phyloP scores from a whole-genome alignment of 768 basidiomycete genomes.

The Panaeolus papilionaceus region DNA sequence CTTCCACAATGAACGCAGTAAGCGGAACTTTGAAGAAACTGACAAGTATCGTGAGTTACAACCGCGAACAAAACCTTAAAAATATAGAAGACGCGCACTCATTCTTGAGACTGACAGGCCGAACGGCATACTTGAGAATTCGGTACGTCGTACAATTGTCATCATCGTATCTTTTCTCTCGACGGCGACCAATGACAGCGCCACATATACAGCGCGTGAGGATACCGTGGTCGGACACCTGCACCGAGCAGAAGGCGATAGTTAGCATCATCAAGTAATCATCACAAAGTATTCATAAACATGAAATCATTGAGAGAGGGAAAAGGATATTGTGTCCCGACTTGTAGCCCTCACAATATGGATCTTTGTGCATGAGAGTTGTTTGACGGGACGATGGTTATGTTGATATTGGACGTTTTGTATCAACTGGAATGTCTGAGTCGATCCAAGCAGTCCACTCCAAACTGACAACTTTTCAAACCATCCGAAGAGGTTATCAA shows the following conservation, averaged over 20 bases:
- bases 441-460: slow-evolving; percentile 20
- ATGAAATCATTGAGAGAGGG: slow-evolving; percentile 20
- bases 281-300: slow-evolving; percentile 19
- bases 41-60: slow-evolving; percentile 14
- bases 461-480: slow-evolving; percentile 17
- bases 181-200: slow-evolving; percentile 77
- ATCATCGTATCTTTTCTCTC: slow-evolving; percentile 48
- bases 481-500: slow-evolving; percentile 22
- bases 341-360: slow-evolving; percentile 88
- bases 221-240: slow-evolving; percentile 66
- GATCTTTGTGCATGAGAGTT: slow-evolving; percentile 82
- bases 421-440: slow-evolving; percentile 74
- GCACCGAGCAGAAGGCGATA: slow-evolving; percentile 21
- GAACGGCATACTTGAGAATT: slow-evolving; percentile 84
- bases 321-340: slow-evolving; percentile 66
- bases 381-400: slow-evolving; percentile 69
- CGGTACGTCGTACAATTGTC: slow-evolving; percentile 58
- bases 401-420: slow-evolving; percentile 83
- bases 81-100: slow-evolving; percentile 55
- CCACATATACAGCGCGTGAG: slow-evolving; percentile 82
- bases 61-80: slow-evolving; percentile 8
- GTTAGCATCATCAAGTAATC: slow-evolving; percentile 23
- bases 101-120: slow-evolving; percentile 63
- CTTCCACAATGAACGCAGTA: slow-evolving; percentile 89
- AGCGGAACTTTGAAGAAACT: slow-evolving; percentile 63